A percentile compares a stretch with the other conserved stretches of the same genome.
Conservation (phyloP, 2,329 filamentous ascomycete species). For the Ophiostoma montium region DNA sequence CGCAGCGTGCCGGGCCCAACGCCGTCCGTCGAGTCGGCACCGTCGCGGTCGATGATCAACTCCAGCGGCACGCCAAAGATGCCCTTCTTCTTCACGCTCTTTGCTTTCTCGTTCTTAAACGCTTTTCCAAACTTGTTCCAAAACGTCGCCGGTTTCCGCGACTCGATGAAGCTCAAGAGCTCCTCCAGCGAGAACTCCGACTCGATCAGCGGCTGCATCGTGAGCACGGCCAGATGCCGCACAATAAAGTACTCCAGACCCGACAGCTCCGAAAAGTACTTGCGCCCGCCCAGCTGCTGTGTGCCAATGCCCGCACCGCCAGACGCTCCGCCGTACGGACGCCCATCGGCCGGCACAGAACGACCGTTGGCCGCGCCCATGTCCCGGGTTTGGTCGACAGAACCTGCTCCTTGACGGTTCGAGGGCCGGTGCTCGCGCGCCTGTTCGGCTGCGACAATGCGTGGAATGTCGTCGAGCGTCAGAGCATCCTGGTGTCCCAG, state of each 20-base stretch:
- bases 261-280: slow-evolving; percentile 92
- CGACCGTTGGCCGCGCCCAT: slow-evolving; percentile 28
- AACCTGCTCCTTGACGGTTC: slow-evolving; percentile 33
- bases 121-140: slow-evolving; percentile 98
- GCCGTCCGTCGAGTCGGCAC: slow-evolving; percentile 93
- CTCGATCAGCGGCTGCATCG: slow-evolving; percentile 85
- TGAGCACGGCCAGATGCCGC: slow-evolving; percentile 83
- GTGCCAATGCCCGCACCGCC: not conserved
- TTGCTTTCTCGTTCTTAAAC: slow-evolving; percentile 73
- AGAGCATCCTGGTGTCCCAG: slow-evolving; percentile 85
- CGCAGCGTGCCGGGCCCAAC: slow-evolving; percentile 83
- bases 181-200: slow-evolving; percentile 89
- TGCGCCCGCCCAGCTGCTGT: slow-evolving; percentile 37
- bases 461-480: slow-evolving; percentile 88
- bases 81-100: slow-evolving; percentile 76
- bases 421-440: slow-evolving; percentile 70
- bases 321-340: not conserved
- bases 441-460: slow-evolving; percentile 91
- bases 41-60: slow-evolving; percentile 78
- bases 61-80: slow-evolving; percentile 87
- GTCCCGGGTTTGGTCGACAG: not conserved
- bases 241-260: slow-evolving; percentile 96
- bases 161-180: slow-evolving; percentile 81
- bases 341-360: slow-evolving; percentile 39
- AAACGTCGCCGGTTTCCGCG: slow-evolving; percentile 75